Evolutionary conservation across 177 flowering plant species (phyloP), one percentile per base, ranked within the genome.

Genomic region (Vitis hybrid): DNA sequence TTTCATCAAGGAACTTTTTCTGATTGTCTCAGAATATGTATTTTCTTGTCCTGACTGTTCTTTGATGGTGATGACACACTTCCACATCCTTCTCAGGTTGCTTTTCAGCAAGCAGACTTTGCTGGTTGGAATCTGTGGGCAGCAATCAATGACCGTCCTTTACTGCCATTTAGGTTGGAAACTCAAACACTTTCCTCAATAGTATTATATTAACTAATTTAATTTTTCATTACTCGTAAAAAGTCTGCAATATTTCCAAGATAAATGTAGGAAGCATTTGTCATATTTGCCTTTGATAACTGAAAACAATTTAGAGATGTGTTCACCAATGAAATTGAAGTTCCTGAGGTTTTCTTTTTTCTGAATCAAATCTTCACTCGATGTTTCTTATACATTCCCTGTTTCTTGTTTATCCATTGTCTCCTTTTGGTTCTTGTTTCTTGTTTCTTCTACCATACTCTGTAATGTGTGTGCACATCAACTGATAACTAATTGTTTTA

Each of bases 51-150:
- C 13, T 20, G 29, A 62, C 19, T 29, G 13, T 11, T 19, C 57
- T 12, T 33, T 18, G 11, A 70, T 65, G 39, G 52, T 62, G 55
- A 56, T 61, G 29, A 31, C 18, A 15, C 51, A 19, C 66, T 66
- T 69, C 31, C 10, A 49, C 61, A 39, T 10, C 10, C 50, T 12
- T 75, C 61, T 55, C 84, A 94, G 99, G 99, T 95, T 77, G 99
- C 98, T 60, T 91, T 91, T 81, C 99, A 93, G 79, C 92, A 95
- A 83, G 99, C 99, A 16, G 99, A 95, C 78, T 93, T 89, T 85
- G 85, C 94, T 68, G 98, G 98, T 73, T 95, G 98, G 99, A 95
- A 95, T 84, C 69, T 95, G 26, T 95, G 99, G 99, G 99, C 99
- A 65, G 99, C 97, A 68, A 93, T 95, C 70, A 95, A 91, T 74